Evolutionary conservation across 208 protist species (phyloP).

Genomic region (Trypanosoma scelopori): DNA sequence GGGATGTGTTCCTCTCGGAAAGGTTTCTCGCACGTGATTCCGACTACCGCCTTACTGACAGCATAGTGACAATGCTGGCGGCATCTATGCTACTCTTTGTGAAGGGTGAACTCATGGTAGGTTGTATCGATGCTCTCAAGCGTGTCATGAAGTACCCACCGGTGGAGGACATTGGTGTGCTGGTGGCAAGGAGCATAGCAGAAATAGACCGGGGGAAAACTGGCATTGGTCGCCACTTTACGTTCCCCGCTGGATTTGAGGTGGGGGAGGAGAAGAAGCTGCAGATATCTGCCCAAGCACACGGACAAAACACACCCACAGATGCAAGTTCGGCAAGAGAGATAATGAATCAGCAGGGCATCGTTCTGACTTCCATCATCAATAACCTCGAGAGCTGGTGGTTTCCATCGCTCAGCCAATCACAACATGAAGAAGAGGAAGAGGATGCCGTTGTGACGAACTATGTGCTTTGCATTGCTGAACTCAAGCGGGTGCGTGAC

Average conservation of each 20-base stretch:
- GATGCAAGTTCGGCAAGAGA: slow-evolving; percentile 6
- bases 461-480: slow-evolving; percentile 58
- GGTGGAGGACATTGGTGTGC: slow-evolving; percentile 39
- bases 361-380: slow-evolving; percentile 35
- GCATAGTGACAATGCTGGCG: slow-evolving; percentile 54
- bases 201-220: slow-evolving; percentile 7
- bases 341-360: slow-evolving; percentile 39
- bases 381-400: slow-evolving; percentile 37
- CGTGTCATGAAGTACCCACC: slow-evolving; percentile 86
- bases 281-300: background rate
- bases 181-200: slow-evolving; percentile 30
- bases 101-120: slow-evolving; percentile 33
- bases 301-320: background rate
- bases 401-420: slow-evolving; percentile 23
- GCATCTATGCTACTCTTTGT: slow-evolving; percentile 64
- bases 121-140: slow-evolving; percentile 43
- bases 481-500: slow-evolving; percentile 79
- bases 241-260: background rate
- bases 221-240: slow-evolving; percentile 19
- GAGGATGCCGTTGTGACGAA: slow-evolving; percentile 19
- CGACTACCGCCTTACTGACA: slow-evolving; percentile 38
- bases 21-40: slow-evolving; percentile 18
- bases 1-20: slow-evolving; percentile 82
- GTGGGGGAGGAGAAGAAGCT: background rate
- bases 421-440: slow-evolving; percentile 14